phyloP scores from a whole-genome alignment of 257 asterid genomes.

The Lithospermum erythrorhizon region DNA sequence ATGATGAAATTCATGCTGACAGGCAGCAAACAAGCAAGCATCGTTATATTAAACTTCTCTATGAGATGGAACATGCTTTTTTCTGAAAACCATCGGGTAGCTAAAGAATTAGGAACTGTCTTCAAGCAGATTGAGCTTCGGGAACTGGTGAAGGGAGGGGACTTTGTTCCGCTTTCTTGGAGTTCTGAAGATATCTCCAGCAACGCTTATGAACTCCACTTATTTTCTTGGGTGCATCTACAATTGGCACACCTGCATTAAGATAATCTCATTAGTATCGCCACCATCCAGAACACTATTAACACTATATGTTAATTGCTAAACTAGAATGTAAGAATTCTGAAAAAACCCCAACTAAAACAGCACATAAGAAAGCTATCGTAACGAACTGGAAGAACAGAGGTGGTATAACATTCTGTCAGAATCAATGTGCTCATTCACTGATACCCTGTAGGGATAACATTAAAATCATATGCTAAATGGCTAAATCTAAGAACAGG shows the following conservation, averaged over 20 bases:
- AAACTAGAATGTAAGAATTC: not conserved
- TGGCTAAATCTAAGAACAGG: no score
- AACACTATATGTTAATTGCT: not conserved
- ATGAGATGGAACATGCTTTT: not conserved
- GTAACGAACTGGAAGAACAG: not conserved
- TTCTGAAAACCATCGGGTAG: not conserved
- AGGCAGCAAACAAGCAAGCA: not conserved
- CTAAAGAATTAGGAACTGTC: slow-evolving; percentile 4
- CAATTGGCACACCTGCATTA: slow-evolving; percentile 51
- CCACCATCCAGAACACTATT: not conserved
- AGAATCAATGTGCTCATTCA: no score
- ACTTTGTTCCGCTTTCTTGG: slow-evolving; percentile 24
- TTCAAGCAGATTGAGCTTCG: slow-evolving; percentile 38
- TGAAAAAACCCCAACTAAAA: not conserved
- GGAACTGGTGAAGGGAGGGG: slow-evolving; percentile 27
- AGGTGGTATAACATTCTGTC: no score
- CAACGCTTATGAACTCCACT: slow-evolving; percentile 96
- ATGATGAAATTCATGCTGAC: not conserved
- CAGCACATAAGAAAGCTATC: not conserved
- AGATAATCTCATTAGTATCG: not conserved
- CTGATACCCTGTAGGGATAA: no score
- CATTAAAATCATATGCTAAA: no score
- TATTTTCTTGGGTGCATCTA: slow-evolving; percentile 85
- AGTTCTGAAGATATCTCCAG: slow-evolving; percentile 64
- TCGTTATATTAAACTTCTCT: no score